phyloP scores from a whole-genome alignment of 2,329 filamentous ascomycete genomes.

The Phialophora chinensis region DNA sequence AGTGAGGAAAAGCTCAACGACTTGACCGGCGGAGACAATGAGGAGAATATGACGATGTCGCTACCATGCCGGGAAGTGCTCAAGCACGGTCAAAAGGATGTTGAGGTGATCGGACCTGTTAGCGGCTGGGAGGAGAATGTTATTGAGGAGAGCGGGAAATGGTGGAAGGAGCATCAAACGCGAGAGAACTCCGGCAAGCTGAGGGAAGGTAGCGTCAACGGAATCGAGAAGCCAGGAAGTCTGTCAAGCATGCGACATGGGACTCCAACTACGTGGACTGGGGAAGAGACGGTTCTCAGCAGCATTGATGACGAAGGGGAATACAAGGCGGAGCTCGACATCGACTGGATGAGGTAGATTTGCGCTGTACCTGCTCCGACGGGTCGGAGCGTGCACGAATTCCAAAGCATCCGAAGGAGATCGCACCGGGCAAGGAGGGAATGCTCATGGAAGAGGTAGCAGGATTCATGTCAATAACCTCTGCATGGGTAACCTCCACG shows the following conservation, averaged over 20 bases:
- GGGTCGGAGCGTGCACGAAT: neutral
- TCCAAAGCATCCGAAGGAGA: neutral
- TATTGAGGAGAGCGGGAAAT: slow-evolving; percentile 53
- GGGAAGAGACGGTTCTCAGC: slow-evolving; percentile 38
- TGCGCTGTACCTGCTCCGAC: neutral
- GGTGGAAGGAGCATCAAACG: slow-evolving; percentile 48
- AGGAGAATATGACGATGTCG: slow-evolving; percentile 60
- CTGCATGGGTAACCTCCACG: neutral
- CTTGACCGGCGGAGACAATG: slow-evolving; percentile 56
- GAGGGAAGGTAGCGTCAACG: slow-evolving; percentile 34
- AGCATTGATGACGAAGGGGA: slow-evolving; percentile 40
- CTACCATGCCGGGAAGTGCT: slow-evolving; percentile 58
- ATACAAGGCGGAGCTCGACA: slow-evolving; percentile 40
- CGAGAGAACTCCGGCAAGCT: slow-evolving; percentile 2
- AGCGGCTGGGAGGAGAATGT: slow-evolving; percentile 53
- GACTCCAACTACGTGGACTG: slow-evolving; percentile 37
- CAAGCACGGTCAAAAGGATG: slow-evolving; percentile 54
- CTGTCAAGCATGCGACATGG: slow-evolving; percentile 31
- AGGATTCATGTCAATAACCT: neutral
- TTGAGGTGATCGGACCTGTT: slow-evolving; percentile 58
- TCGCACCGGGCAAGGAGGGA: neutral
- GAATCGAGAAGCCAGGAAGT: slow-evolving; percentile 31
- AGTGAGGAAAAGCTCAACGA: slow-evolving; percentile 55
- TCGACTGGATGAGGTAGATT: slow-evolving; percentile 39
- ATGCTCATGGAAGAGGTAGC: neutral